Conservation (phyloP, 2,329 filamentous ascomycete species). For the Bipolaris sorokiniana region DNA sequence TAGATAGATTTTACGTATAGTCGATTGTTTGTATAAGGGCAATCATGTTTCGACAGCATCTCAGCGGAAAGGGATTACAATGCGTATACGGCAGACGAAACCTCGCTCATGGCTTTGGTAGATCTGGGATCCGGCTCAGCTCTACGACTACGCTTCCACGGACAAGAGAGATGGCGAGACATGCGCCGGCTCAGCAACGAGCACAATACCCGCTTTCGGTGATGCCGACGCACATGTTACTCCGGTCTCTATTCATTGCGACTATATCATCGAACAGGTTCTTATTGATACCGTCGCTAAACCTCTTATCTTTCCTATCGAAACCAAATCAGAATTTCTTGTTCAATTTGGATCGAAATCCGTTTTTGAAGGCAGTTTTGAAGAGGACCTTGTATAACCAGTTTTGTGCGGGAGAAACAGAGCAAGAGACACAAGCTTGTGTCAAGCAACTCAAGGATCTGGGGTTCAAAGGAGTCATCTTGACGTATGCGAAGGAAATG, state of each 20-base stretch:
- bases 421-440: conserved; percentile 65
- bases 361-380: conserved; percentile 71
- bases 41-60: conserved; percentile 19
- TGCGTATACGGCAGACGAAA: conserved; percentile 4
- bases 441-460: conserved; percentile 71
- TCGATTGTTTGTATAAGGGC: not conserved
- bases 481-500: conserved; percentile 79
- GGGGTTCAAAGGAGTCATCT: conserved; percentile 82
- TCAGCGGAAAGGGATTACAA: conserved; percentile 7
- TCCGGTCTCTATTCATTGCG: conserved; percentile 48
- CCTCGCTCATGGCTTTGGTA: conserved; percentile 5
- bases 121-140: conserved; percentile 13
- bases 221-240: conserved; percentile 38
- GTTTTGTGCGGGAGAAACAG: conserved; percentile 84
- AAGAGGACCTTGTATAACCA: conserved; percentile 87
- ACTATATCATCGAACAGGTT: conserved; percentile 56
- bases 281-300: conserved; percentile 49
- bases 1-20: not conserved
- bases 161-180: conserved; percentile 10
- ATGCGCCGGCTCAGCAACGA: conserved; percentile 15
- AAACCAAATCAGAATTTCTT: conserved; percentile 47
- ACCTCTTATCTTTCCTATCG: conserved; percentile 49
- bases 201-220: conserved; percentile 27
- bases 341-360: conserved; percentile 73
- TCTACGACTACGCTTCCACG: conserved; percentile 24